Evolutionary conservation across 257 asterid species (phyloP), one percentile per base, ranked within the genome.

Genomic region (Gentiana dahurica): DNA sequence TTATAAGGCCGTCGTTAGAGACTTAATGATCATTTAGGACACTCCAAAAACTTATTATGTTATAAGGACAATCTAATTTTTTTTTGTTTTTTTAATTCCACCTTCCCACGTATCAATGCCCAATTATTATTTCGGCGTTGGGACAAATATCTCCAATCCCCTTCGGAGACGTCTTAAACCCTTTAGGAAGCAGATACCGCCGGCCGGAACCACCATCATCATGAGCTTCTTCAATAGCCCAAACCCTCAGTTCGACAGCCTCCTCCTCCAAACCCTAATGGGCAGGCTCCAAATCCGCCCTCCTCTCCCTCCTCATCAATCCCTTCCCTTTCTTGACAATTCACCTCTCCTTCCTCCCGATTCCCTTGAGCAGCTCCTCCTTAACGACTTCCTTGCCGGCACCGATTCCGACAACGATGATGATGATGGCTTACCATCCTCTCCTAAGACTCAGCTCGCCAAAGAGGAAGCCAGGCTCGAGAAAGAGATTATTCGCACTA

Each of bases 401-500:
- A 58, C 70, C 34, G 90, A 82, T 5, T 74, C 78, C 60, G 94
- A 78, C 45, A 64, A 59, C 50, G 81, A 76, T 0, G n/a, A n/a
- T n/a, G n/a, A n/a, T n/a, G 80, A 74, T 0, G 61, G 55, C 2
- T 59, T 73, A 1, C 70, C 72, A 0, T 72, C 77, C 13, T 80
- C 90, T n/a, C 65, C 87, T 66, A 85, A 83, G 62, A 51, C 91
- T 2, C 85, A 75, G 61, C 93, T 92, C 6, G 77, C 95, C 3
- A 88, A 64, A 47, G 97, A 92, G 66, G 97, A 92, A 63, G 76
- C 99, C 36, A 80, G 64, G 72, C 89, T 92, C 13, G 95, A 88
- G 51, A 92, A 86, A 33, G 85, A 88, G 33, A 86, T 92, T 58
- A 79, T 83, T 54, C 89, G 87, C 6, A 79, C 81, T 0, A 80